Base-by-base conservation (phyloP, 257 asterid genomes). In the Schizonepeta tenuifolia region DNA sequence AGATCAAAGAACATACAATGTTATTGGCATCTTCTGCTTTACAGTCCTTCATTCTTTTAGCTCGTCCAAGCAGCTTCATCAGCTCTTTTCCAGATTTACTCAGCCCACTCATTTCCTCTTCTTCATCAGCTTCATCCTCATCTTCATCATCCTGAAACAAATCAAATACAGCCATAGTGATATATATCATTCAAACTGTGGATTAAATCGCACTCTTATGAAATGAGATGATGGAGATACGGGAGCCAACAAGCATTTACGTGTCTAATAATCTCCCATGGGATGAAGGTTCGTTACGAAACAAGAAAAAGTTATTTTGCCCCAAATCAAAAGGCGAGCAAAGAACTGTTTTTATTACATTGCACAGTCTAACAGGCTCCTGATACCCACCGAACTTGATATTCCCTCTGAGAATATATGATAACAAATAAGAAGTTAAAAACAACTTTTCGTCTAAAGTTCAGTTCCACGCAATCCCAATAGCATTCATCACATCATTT, bases 41-140 rank as follows among this genome's bases (percentile, higher is more conserved):
- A 31, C 95, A 90, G 15, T 92, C 98, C 81, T 89, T 75, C 74
- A 90, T 73, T 67, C 98, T 98, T 79, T 89, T 89, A 73, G 97
- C 70, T 82, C 83, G 85, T 71, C 99, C 94, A 24, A 95, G 99
- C 72, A 95, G 80, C 82, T 92, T 95, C 78, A 90, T 87, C 88
- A 95, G 75, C 88, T 95, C 99, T 79, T 95, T 92, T 6, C 99
- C 99, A 44, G 99, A 95, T 86, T 90, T 92, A 87, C 98, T 95
- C 76, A 95, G 65, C 43, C 97, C 96, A 53, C 88, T 93, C 76
- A 75, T 96, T 31, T 41, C 72, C n/a, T 73, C 78, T 67, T 92
- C 95, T 70, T 86, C 99, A 28, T 82, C 96, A 46, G 77, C 96
- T 75, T 88, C 97, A 21, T 89, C 87, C 43, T 38, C 43, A 38